Base-by-base conservation (phyloP, 768 basidiomycete species). In the Lactifluus subvellereus region DNA sequence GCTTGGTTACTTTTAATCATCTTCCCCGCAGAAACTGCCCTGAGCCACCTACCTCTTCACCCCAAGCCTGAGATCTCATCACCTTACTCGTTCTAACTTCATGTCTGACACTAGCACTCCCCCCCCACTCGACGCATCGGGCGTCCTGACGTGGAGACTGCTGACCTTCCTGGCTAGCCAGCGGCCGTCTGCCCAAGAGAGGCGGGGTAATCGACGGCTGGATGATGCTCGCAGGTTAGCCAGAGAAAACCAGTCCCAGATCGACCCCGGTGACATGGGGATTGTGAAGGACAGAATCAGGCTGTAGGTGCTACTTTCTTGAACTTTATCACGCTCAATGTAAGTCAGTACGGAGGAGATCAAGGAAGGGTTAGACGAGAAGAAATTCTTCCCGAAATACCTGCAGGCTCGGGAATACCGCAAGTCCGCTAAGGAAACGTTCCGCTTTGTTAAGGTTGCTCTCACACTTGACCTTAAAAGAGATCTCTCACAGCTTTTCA, bases 351-450 rank as follows among this genome's bases (percentile, higher is more conserved):
- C 62, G 7, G 8, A 8, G 43, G 62, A 64, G 40, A 42, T 42
- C 16, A 50, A 18, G 37, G 10, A 0, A 18, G 62, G 58, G 22
- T n/a, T 64, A 18, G 47, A 47, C 4, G 30, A 32, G 16, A 64
- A 49, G 33, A 54, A 16, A 35, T 48, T 58, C 16, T 2, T 60
- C 14, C 8, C 57, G 14, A 59, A 11, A 45, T 64, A n/a, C 22
- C 22, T 54, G n/a, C 62, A 59, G 22, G 58, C 58, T 6, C 45
- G 38, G 7, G 58, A 64, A 42, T 64, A 37, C 38, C 14, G 20
- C 22, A 59, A 55, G 11, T 5, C 30, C 1, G 38, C 62, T 2
- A 59, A 64, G 30, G 58, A 43, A 5, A 40, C 62, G 22, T 32
- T 22, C 6, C n/a, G 30, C 2, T 57, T 40, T 50, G 48, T 60